Conservation (phyloP, 2,329 filamentous ascomycete species). For the Eutypella sp. region DNA sequence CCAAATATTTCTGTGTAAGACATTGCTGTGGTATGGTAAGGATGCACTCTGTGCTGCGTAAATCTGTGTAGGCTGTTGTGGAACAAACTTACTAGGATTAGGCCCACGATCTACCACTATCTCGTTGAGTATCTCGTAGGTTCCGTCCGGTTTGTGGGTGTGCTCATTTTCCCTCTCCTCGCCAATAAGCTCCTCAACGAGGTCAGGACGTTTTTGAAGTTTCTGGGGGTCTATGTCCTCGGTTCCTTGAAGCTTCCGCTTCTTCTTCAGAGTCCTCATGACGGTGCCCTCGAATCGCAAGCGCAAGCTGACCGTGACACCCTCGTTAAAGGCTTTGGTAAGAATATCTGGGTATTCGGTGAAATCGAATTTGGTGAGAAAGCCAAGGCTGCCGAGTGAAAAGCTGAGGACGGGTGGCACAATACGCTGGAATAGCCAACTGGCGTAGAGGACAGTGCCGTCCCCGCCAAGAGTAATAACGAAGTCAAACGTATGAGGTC, state of each 20-base stretch:
- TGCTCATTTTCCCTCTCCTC: conserved; percentile 78
- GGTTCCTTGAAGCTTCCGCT: conserved; percentile 20
- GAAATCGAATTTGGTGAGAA: conserved; percentile 96
- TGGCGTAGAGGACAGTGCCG: conserved; percentile 93
- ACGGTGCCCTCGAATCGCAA: conserved; percentile 89
- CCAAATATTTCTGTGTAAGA: conserved; percentile 88
- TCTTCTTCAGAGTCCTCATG: conserved; percentile 67
- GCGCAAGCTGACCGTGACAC: conserved; percentile 82
- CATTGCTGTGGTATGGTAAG: conserved; percentile 58
- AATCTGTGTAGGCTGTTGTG: neutral
- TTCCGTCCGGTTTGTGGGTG: conserved; percentile 80
- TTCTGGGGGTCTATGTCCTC: conserved; percentile 28
- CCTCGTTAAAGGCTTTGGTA: conserved; percentile 68
- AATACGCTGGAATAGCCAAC: conserved; percentile 93
- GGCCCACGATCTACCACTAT: conserved; percentile 94
- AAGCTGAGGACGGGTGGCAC: conserved; percentile 93
- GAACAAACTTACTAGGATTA: conserved; percentile 66
- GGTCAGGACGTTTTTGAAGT: conserved; percentile 49
- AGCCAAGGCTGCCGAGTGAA: conserved; percentile 84
- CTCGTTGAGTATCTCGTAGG: conserved; percentile 90
- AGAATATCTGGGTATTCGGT: conserved; percentile 66
- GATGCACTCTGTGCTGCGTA: neutral
- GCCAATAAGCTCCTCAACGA: conserved; percentile 86
- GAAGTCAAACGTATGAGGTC: conserved; percentile 89
- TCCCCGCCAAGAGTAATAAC: conserved; percentile 89